Evolutionary conservation across 2,329 filamentous ascomycete genomes (phyloP), one percentile per base, ranked within the genome.

Genomic region (Fusarium sp.): DNA sequence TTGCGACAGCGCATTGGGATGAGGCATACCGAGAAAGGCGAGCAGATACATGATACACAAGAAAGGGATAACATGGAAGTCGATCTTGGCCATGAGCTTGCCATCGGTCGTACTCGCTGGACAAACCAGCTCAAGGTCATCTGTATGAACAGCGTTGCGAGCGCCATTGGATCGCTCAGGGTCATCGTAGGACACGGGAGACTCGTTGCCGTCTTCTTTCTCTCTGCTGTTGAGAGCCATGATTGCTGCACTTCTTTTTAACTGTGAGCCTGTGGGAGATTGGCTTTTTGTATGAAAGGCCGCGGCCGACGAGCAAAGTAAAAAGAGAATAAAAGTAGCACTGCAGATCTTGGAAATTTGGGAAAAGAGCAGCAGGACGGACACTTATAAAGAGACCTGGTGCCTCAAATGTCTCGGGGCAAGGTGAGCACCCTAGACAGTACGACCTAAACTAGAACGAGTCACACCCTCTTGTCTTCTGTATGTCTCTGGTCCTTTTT

Each of bases 41-140:
- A 92, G 81, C 40, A 92, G 79, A 75, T 92, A 93, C 76, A 94
- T 83, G 62, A 94, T 82, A 75, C 87, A 90, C 54, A 95, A 82
- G 68, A 90, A 91, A 1, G 92, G 92, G 52, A 95, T 82, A 51
- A 95, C 84, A 69, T 86, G 88, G 67, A 89, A 76, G 76, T 94
- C 92, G 74, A 94, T 89, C 78, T 89, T 91, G 64, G 84, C 79
- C 80, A 92, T 85, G 61, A 95, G 82, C 72, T 83, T 86, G 67
- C 83, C 82, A 80, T 93, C 90, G 4, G 86, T 88, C 6, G 86
- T 88, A 75, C 86, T 83, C 52, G 83, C 70, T 33, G 86, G 86
- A 63, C 84, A 86, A 79, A 53, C 48, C 59, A 61, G 14, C 30
- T 69, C 20, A 72, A 75, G 7, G 67, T 74, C n/a, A 32, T 61